These are phyloP conservation scores for Colletotrichum eleusines DNA, from an alignment of 2,329 filamentous ascomycete species.

Conservation along the genomic window DNA sequence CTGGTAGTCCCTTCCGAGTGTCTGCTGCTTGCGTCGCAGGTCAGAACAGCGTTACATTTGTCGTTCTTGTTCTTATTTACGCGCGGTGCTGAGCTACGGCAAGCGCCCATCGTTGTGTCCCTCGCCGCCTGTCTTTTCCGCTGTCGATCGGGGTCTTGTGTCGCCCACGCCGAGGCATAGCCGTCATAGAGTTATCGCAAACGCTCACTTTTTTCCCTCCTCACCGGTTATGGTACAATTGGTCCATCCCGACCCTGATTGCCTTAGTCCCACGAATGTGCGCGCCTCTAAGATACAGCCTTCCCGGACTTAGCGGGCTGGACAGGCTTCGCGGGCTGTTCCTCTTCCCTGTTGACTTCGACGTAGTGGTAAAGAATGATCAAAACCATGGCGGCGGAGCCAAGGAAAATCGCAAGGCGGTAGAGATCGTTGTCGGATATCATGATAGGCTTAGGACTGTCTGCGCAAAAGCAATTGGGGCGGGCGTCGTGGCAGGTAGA, in stretches of 20 bases:
- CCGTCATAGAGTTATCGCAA: not conserved
- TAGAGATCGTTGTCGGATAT: constrained; percentile 95
- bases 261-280: constrained; percentile 1
- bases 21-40: not conserved
- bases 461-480: constrained; percentile 31
- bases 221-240: constrained; percentile 10
- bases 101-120: not conserved
- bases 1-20: not conserved
- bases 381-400: constrained; percentile 88
- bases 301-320: constrained; percentile 35
- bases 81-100: not conserved
- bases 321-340: constrained; percentile 32
- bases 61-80: not conserved
- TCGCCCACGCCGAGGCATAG: not conserved
- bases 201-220: not conserved
- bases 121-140: not conserved
- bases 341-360: constrained; percentile 79
- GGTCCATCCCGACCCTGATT: not conserved
- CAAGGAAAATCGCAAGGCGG: constrained; percentile 91
- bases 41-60: not conserved
- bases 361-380: constrained; percentile 97
- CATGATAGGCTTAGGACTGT: constrained; percentile 70
- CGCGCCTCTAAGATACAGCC: constrained; percentile 21
- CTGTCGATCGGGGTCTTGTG: not conserved
- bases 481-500: constrained; percentile 39